Conservation (phyloP, 1,284 basidiomycete genomes). For the Sanguinoderma infundibulare region DNA sequence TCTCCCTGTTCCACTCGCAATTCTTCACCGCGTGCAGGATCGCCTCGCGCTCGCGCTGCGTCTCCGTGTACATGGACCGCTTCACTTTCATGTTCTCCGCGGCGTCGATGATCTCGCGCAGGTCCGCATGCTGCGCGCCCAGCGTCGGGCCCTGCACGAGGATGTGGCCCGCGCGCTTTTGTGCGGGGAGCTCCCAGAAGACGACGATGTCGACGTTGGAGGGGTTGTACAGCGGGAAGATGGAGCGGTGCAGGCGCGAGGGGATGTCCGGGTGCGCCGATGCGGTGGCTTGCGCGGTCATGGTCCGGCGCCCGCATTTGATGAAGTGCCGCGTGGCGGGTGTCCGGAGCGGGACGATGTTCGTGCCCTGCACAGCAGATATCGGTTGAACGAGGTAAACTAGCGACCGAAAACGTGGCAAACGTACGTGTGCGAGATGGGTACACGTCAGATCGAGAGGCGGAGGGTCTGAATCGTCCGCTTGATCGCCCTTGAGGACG, state of each 20-base stretch:
- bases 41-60: slow-evolving; percentile 69
- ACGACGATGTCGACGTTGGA: slow-evolving; percentile 72
- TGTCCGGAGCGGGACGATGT: slow-evolving; percentile 33
- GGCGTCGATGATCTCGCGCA: slow-evolving; percentile 60
- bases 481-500: slow-evolving; percentile 54
- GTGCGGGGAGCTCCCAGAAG: slow-evolving; percentile 71
- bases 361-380: slow-evolving; percentile 23
- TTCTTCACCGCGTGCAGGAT: slow-evolving; percentile 68
- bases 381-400: not conserved
- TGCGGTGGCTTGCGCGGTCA: slow-evolving; percentile 41
- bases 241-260: slow-evolving; percentile 47
- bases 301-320: slow-evolving; percentile 51
- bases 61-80: slow-evolving; percentile 90
- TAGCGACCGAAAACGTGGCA: not conserved
- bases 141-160: slow-evolving; percentile 62
- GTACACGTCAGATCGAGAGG: slow-evolving; percentile 55
- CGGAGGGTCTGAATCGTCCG: slow-evolving; percentile 54
- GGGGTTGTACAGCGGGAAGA: slow-evolving; percentile 85
- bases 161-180: slow-evolving; percentile 63
- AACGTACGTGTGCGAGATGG: slow-evolving; percentile 48
- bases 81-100: slow-evolving; percentile 68
- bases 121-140: slow-evolving; percentile 68
- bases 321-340: slow-evolving; percentile 51
- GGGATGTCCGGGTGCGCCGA: slow-evolving; percentile 69
- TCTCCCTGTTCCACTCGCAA: slow-evolving; percentile 81